Base-by-base conservation (phyloP, 768 basidiomycete genomes). In the Fibroporia radiculosa region DNA sequence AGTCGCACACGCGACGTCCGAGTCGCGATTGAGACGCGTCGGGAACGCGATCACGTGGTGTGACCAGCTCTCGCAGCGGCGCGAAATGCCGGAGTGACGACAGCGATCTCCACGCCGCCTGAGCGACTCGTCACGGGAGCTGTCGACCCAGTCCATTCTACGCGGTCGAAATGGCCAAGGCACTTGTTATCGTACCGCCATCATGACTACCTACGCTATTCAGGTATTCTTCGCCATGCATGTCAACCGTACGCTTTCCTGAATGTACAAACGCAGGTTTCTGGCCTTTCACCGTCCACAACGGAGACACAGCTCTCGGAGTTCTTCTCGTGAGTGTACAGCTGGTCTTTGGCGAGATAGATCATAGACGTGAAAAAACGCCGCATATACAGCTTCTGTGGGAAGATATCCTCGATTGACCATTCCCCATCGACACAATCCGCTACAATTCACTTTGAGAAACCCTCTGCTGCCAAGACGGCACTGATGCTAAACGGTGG, bases 401-500 rank as follows among this genome's bases (percentile, higher is more conserved):
- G 93, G 69, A 84, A 78, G 82, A 90, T 93, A 62, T 58, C 62
- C 14, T 69, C 70, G n/a, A 79, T 92, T 60, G 77, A 86, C 22
- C 59, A 68, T 60, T 69, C 77, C 37, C 63, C 66, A 40, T 63
- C 61, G 12, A 67, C 64, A 40, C 61, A 58, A 11, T 66, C 68
- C 16, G 93, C 93, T n/a, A 70, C 70, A 23, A 78, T 98, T 53
- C 65, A 77, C 40, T 98, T 96, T 57, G 84, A 88, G 62, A 96
- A 93, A 64, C 65, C 77, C 4, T 78, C 77, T 3, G 85, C 92
- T 1, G 91, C 84, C 5, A 82, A 82, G 65, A 95, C 92, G 0
- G 92, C 91, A 11, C 63, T 88, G 40, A 88, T 95, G 82, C 66
- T 88, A 37, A 80, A 84, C 52, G 88, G 81, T 23, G 86, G 87